Evolutionary conservation across 2,329 filamentous ascomycete species (phyloP).

Genomic region (Dryadomyces sulphureus): DNA sequence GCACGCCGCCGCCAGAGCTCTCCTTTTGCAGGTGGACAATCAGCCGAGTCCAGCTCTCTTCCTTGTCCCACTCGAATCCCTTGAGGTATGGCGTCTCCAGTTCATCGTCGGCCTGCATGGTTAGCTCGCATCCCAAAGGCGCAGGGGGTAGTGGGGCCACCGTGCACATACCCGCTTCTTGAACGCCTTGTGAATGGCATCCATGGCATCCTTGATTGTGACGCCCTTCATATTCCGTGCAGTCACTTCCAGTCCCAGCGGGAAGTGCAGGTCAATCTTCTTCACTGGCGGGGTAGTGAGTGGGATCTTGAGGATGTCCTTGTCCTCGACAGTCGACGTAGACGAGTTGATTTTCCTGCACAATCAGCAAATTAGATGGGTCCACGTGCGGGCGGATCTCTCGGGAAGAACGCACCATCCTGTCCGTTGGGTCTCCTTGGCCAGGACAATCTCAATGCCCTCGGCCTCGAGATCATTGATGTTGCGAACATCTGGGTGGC

Average conservation of each 20-base stretch:
- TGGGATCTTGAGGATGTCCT: constrained; percentile 65
- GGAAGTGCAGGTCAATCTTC: constrained; percentile 89
- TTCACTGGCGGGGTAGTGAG: constrained; percentile 75
- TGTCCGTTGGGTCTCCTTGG: constrained; percentile 71
- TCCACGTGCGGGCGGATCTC: too few relatives aligned
- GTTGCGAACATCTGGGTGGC: constrained; percentile 57
- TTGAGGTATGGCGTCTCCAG: constrained; percentile 74
- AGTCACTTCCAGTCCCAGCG: constrained; percentile 71
- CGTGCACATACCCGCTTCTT: constrained; percentile 73
- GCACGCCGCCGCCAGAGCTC: constrained; percentile 20
- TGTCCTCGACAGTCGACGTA: constrained; percentile 62
- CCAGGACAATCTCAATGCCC: constrained; percentile 55
- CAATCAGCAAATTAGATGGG: constrained; percentile 8
- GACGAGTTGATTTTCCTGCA: constrained; percentile 88
- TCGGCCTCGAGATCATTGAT: constrained; percentile 74
- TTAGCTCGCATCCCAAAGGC: background rate
- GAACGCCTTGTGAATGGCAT: constrained; percentile 90
- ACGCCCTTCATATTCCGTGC: constrained; percentile 88
- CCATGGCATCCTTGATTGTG: constrained; percentile 91
- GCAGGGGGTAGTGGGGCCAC: background rate
- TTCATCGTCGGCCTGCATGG: constrained; percentile 69
- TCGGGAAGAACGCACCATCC: constrained; percentile 52
- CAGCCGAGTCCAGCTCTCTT: constrained; percentile 78
- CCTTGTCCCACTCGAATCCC: constrained; percentile 93
- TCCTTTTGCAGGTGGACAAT: constrained; percentile 74